Conservation (phyloP, 169 alveolate genomes). For the Condylostoma magnum region DNA sequence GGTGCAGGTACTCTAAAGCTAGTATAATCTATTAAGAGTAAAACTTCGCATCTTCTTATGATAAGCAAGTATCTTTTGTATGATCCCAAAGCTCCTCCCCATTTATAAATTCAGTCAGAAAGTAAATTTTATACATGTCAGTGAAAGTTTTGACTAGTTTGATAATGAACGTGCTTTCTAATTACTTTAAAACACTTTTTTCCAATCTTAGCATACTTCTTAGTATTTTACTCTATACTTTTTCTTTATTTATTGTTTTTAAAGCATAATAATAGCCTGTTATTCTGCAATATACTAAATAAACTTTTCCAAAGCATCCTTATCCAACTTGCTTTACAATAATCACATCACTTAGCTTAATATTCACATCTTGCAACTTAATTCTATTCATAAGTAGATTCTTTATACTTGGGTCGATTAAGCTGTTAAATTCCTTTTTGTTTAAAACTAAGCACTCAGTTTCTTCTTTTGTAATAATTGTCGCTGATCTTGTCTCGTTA, state of each 20-base stretch:
- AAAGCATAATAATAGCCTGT: conserved; percentile 15
- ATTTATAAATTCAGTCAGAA: conserved; percentile 23
- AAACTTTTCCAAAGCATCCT: conserved; percentile 24
- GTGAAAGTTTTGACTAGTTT: conserved; percentile 30
- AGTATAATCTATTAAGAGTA: conserved; percentile 30
- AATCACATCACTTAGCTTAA: conserved; percentile 35
- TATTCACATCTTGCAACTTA: conserved; percentile 29
- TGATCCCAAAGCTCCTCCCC: conserved; percentile 31
- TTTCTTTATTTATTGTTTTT: conserved; percentile 9
- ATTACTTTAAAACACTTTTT: background rate
- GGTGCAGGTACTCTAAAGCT: conserved; percentile 42
- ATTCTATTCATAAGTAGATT: conserved; percentile 30
- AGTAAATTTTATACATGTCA: background rate
- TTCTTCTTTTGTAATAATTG: conserved; percentile 22
- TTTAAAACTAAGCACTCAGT: background rate
- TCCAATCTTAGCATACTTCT: background rate
- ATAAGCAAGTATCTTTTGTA: background rate
- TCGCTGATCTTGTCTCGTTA: conserved; percentile 24
- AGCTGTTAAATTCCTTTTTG: background rate
- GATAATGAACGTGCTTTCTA: conserved; percentile 30
- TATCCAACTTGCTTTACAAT: background rate
- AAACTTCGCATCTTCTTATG: conserved; percentile 20
- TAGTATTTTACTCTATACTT: background rate
- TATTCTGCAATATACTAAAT: background rate
- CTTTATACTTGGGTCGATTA: background rate